Evolutionary conservation across 202 grass and related monocot species (phyloP).

Genomic region (Digitaria exilis): DNA sequence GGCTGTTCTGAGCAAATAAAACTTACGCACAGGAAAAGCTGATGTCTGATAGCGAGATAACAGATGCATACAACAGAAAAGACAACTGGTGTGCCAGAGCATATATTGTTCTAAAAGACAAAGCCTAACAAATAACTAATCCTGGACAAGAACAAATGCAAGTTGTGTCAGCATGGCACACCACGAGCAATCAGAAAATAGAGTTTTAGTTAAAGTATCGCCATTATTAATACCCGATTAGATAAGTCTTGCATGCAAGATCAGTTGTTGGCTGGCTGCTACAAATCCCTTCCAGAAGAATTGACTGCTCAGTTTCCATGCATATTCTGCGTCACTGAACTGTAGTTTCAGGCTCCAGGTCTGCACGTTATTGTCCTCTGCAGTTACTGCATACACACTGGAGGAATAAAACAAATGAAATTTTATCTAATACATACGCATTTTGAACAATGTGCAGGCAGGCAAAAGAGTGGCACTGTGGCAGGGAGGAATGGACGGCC

Average conservation of each 20-base stretch:
- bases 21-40: not conserved
- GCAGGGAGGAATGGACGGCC: not conserved
- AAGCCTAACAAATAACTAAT: not conserved
- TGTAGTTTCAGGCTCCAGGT: not conserved
- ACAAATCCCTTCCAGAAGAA: not conserved
- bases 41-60: constrained; percentile 21
- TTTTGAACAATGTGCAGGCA: not conserved
- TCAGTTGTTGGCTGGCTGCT: not conserved
- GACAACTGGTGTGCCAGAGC: not conserved
- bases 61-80: not conserved
- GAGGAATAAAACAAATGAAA: not conserved
- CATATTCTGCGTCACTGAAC: not conserved
- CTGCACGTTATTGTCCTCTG: not conserved
- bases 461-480: not conserved
- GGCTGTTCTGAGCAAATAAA: not conserved
- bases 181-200: not conserved
- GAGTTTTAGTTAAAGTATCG: not conserved
- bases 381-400: not conserved
- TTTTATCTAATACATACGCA: not conserved
- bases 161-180: not conserved
- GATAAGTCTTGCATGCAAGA: not conserved
- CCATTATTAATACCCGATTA: not conserved
- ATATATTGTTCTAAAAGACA: constrained; percentile 1
- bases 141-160: not conserved
- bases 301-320: not conserved